phyloP scores from a whole-genome alignment of 345 rosid genomes.

The Dimocarpus longan region DNA sequence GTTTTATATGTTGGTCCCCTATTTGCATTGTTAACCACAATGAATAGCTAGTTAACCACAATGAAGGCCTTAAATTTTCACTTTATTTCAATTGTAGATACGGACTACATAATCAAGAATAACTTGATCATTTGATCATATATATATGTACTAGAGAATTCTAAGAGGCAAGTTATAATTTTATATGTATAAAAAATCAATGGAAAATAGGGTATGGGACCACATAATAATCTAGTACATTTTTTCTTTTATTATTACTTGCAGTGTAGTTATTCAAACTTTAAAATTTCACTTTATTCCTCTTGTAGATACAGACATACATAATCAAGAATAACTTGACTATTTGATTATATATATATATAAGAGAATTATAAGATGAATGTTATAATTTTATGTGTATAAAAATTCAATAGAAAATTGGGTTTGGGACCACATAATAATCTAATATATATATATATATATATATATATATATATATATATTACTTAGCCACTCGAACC shows the following conservation, averaged over 20 bases:
- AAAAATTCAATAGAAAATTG: no score
- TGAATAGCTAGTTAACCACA: not conserved
- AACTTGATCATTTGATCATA: not conserved
- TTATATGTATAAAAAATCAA: no score
- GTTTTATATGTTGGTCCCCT: not conserved
- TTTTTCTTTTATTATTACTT: no score
- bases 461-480: no score
- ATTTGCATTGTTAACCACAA: not conserved
- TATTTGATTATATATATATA: not conserved
- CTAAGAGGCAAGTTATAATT: no score
- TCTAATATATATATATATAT: no score
- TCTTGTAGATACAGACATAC: slow-evolving; percentile 30
- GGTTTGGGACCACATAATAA: no score
- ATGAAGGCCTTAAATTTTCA: not conserved
- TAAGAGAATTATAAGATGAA: no score
- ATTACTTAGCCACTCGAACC: not conserved
- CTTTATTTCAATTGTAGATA: slow-evolving; percentile 38
- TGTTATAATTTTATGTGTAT: no score
- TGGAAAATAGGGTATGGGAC: no score
- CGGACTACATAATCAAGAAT: slow-evolving; percentile 21
- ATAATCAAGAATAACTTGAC: not conserved
- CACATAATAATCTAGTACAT: no score
- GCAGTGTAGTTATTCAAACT: not conserved
- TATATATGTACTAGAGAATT: not conserved
- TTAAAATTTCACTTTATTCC: slow-evolving; percentile 29